Evolutionary conservation across 768 basidiomycete genomes (phyloP), one percentile per base, ranked within the genome.

Genomic region (Mycena rebaudengoi): DNA sequence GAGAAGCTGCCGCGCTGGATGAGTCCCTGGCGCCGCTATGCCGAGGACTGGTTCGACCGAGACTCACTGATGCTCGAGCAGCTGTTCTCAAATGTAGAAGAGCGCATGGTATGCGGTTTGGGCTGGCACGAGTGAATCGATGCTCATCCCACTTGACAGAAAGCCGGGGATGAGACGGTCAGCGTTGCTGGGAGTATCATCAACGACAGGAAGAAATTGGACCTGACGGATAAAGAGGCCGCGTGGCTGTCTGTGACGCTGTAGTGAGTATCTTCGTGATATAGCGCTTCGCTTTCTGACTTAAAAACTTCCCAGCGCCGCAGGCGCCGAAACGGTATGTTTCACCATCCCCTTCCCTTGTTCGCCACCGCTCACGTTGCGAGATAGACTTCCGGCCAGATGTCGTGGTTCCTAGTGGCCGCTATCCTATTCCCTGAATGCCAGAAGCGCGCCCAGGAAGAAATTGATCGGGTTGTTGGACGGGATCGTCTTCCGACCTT

Each of bases 401-500:
- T 62, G 20, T 56, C 57, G 66, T 48, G 71, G 70, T 64, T 40
- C 40, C 13, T 69, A 13, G 11, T 55, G 7, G 53, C 53, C 14
- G 44, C 44, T 39, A 8, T 55, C 39, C 28, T 55, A 21, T 44
- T 28, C 21, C 53, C 53, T 5, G 39, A 41, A 5, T 23, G n/a
- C 12, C 53, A 55, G 29, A 26, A 32, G 12, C 28, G 25, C 13
- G 53, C 53, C 1, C 53, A 43, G 33, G 28, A 30, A 26, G 40
- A 55, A 23, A 14, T 73, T 23, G 61, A 71, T 16, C 66, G 71
- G 7, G 25, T 55, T 8, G 41, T 55, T 21, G 53, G 53, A 14
- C 39, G 55, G 3, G 60, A 59, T 23, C 51, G 75, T 18, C 63
- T 75, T 28, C 75, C 75, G 1, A 67, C 49, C n/a, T 55, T 74